phyloP scores from a whole-genome alignment of 192 early-diverging fungal genomes.

The Coemansia sp. region DNA sequence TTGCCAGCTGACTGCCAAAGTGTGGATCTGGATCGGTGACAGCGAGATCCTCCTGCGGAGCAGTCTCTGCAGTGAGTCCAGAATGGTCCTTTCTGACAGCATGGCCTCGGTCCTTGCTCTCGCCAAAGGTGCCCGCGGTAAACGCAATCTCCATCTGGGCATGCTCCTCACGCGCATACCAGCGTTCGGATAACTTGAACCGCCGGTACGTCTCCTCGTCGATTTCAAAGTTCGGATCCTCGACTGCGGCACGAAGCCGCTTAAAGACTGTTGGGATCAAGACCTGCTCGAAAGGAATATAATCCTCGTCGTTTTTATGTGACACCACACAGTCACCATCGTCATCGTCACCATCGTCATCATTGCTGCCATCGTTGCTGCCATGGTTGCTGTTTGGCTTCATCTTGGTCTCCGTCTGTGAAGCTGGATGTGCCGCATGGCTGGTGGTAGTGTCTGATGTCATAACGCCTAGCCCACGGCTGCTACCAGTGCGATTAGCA shows the following conservation, averaged over 20 bases:
- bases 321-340: background rate
- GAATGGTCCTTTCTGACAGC: conserved; percentile 18
- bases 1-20: background rate
- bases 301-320: conserved; percentile 24
- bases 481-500: background rate
- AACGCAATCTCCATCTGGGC: conserved; percentile 34
- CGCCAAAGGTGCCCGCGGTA: conserved; percentile 32
- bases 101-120: conserved; percentile 21
- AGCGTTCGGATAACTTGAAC: conserved; percentile 54
- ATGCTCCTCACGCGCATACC: conserved; percentile 52
- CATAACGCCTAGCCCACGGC: background rate
- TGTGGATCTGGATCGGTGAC: background rate
- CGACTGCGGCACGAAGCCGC: conserved; percentile 39
- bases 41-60: background rate
- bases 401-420: background rate
- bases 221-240: conserved; percentile 41
- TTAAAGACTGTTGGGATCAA: conserved; percentile 56
- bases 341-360: conserved; percentile 8
- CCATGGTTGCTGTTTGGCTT: background rate
- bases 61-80: background rate
- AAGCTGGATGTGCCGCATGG: background rate
- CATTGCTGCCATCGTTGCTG: background rate
- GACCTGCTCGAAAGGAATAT: conserved; percentile 53
- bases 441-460: background rate
- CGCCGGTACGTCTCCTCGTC: conserved; percentile 50